These are phyloP conservation scores for Podochytrium sp. DNA, from an alignment of 192 early-diverging fungal species.

Conservation along the genomic window DNA sequence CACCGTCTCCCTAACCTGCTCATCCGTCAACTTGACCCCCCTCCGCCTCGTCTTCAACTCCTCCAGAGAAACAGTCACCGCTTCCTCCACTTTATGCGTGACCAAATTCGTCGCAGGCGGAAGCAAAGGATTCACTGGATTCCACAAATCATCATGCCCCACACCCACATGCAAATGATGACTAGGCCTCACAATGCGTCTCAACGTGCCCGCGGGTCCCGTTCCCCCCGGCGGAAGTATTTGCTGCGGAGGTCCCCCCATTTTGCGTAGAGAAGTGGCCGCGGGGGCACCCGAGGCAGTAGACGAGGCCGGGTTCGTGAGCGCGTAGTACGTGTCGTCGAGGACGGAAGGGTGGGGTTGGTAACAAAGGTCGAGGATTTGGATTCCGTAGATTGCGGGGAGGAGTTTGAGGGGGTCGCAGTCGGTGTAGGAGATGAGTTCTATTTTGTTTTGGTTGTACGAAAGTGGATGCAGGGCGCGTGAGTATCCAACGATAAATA, in stretches of 20 bases:
- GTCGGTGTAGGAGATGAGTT: not conserved
- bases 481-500: too few relatives aligned
- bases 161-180: too few relatives aligned
- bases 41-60: slow-evolving; percentile 35
- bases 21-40: slow-evolving; percentile 51
- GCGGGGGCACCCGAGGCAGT: not conserved
- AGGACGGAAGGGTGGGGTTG: slow-evolving; percentile 30
- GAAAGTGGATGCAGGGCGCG: too few relatives aligned
- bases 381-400: slow-evolving; percentile 34
- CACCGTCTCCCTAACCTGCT: slow-evolving; percentile 54
- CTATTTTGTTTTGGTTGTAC: too few relatives aligned
- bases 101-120: not conserved
- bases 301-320: not conserved
- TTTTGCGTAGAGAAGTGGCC: too few relatives aligned
- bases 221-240: too few relatives aligned
- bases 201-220: not conserved
- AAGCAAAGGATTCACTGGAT: not conserved
- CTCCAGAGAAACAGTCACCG: not conserved
- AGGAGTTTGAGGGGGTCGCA: slow-evolving; percentile 34
- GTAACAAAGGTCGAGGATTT: slow-evolving; percentile 36
- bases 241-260: too few relatives aligned
- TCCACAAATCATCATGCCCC: not conserved
- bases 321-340: slow-evolving; percentile 33
- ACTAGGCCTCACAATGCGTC: slow-evolving; percentile 9
- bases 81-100: not conserved